Percentiles rank a stretch among this genome's conserved stretches.
These are phyloP conservation scores for Quercus tomentella DNA, from an alignment of 331 rosid species.

Conservation along the genomic window DNA sequence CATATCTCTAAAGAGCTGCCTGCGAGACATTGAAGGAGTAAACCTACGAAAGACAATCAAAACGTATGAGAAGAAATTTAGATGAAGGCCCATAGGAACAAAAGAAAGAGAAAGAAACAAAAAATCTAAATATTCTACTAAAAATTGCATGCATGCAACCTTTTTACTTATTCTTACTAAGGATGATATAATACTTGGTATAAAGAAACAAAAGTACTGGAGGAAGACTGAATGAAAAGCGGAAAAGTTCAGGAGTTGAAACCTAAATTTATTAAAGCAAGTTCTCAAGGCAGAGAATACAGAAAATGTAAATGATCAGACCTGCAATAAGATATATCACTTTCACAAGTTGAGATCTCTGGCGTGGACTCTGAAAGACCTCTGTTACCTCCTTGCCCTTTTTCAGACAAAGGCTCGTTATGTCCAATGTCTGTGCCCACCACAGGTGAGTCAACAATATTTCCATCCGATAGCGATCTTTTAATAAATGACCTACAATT, in stretches of 20 bases:
- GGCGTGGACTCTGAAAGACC: slow-evolving; percentile 57
- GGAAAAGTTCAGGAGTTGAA: not conserved
- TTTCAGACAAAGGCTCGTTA: slow-evolving; percentile 35
- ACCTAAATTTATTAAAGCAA: not conserved
- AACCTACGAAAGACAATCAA: slow-evolving; percentile 24
- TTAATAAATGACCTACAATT: slow-evolving; percentile 54
- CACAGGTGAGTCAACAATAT: slow-evolving; percentile 50
- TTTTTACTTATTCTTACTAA: not conserved
- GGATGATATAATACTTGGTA: not conserved
- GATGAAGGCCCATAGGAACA: not conserved
- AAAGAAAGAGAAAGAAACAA: not conserved
- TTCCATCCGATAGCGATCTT: slow-evolving; percentile 89
- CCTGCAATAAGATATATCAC: slow-evolving; percentile 64
- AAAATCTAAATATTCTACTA: not conserved
- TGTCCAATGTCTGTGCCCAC: slow-evolving; percentile 31
- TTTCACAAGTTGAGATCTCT: slow-evolving; percentile 41
- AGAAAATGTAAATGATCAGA: slow-evolving; percentile 21
- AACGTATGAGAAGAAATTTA: not conserved
- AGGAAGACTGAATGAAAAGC: not conserved
- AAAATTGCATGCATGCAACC: not conserved
- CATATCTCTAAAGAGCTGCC: slow-evolving; percentile 43
- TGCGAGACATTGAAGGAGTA: slow-evolving; percentile 37
- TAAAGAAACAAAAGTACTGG: not conserved
- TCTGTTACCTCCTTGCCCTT: slow-evolving; percentile 19
- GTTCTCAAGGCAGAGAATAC: not conserved